A percentile compares a stretch with the other conserved stretches of the same genome.
Conservation (phyloP, 1,139 yeast species). For the Kluyveromyces sp. region DNA sequence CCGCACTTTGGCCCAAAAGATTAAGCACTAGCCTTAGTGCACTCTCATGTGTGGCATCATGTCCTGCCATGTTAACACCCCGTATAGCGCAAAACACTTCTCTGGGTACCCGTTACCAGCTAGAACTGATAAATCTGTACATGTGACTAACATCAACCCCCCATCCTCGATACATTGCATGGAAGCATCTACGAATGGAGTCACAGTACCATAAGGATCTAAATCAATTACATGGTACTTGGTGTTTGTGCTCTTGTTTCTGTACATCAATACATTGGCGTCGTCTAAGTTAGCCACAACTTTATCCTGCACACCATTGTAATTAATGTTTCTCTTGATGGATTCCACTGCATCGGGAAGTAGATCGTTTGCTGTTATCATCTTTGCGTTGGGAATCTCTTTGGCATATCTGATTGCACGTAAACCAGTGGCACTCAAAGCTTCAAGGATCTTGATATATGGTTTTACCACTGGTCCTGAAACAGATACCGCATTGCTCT, state of each 20-base stretch:
- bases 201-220: conserved; percentile 96
- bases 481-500: conserved; percentile 11
- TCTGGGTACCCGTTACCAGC: conserved; percentile 97
- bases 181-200: conserved; percentile 90
- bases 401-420: conserved; percentile 89
- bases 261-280: conserved; percentile 76
- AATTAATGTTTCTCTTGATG: conserved; percentile 61
- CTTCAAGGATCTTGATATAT: conserved; percentile 69
- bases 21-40: conserved; percentile 79
- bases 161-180: conserved; percentile 72
- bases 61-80: conserved; percentile 77
- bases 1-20: conserved; percentile 74
- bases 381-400: conserved; percentile 68
- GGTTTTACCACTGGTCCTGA: conserved; percentile 22
- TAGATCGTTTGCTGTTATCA: conserved; percentile 82
- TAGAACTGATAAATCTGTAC: conserved; percentile 91
- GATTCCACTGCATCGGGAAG: conserved; percentile 80
- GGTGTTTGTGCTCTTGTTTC: conserved; percentile 35
- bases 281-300: conserved; percentile 74
- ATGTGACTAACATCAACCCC: conserved; percentile 81
- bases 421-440: conserved; percentile 89
- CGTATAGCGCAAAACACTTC: conserved; percentile 88
- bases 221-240: conserved; percentile 80
- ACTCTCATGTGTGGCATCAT: conserved; percentile 86
- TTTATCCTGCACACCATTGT: conserved; percentile 47